Base-by-base conservation (phyloP, 2,329 filamentous ascomycete genomes). In the Thermomyces lanuginosus region DNA sequence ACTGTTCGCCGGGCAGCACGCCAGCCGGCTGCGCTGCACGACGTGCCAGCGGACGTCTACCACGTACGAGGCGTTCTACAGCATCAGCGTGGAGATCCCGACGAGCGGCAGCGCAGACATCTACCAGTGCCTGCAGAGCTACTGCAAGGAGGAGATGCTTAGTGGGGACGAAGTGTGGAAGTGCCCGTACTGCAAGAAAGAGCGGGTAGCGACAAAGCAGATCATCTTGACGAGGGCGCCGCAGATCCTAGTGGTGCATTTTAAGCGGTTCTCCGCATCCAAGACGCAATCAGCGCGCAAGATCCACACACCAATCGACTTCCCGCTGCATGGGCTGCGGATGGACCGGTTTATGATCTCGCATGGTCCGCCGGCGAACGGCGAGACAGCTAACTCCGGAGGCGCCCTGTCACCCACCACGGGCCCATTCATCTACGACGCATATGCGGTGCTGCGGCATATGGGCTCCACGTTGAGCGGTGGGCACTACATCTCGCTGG, bases 401-500 rank as follows among this genome's bases (percentile, higher is more conserved):
- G 79, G 48, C 69, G 75, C 8, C 60, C 61, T 47, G 48, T 67
- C 30, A 49, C 61, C 41, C 28, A 56, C 41, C 29, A 56, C 45
- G 27, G 48, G 49, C 1, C 75, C 78, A 0, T 82, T 78, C 44
- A 57, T 61, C 4, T 98, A 93, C 50, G 76, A 92, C 44, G 75
- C 79, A 27, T 93, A 92, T 46, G 86, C 75, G 2, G 76, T 93
- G 5, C 69, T 91, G 28, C 64, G 78, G 35, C 84, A 93, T 48
- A 53, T 69, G 3, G 84, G 84, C 12, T 56, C 57, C 1, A 71
- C 64, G 1, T 60, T 78, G 27, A 67, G 69, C 19, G 69, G 68
- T 26, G 84, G 84, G 0, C 84, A 93, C 52, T 93, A 93, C 49
- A 74, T 76, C 28, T 66, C 73, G 3, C 72, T 77, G 31, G 68